Conservation (phyloP, 2,329 filamentous ascomycete genomes). For the Leptographium wingfieldii region DNA sequence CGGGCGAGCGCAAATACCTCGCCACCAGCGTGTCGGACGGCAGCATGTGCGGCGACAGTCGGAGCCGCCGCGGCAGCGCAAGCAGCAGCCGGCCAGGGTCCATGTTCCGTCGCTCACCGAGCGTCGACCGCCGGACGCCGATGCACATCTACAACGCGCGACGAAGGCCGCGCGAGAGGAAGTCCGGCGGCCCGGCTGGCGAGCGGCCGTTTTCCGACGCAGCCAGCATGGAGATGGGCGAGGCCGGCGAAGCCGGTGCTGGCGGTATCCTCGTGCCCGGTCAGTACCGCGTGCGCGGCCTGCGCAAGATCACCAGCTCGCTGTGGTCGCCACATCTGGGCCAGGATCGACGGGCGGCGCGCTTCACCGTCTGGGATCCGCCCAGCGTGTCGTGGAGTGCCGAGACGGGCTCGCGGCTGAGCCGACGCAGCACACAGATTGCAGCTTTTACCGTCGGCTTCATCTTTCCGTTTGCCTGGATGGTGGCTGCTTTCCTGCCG, state of each 20-base stretch:
- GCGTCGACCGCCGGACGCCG: constrained; percentile 34
- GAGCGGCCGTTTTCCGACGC: constrained; percentile 17
- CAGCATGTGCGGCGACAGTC: constrained; percentile 24
- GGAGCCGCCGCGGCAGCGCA: background rate
- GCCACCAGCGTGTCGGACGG: constrained; percentile 29
- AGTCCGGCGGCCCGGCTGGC: background rate
- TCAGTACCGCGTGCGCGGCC: constrained; percentile 12
- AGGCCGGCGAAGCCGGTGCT: background rate
- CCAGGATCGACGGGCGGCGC: constrained; percentile 45
- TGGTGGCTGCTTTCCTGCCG: constrained; percentile 63
- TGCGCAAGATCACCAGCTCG: constrained; percentile 40
- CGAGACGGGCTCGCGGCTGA: constrained; percentile 42
- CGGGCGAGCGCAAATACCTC: constrained; percentile 45
- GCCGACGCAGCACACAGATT: constrained; percentile 61
- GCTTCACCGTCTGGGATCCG: constrained; percentile 57
- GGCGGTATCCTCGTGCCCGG: background rate
- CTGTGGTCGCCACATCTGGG: constrained; percentile 65
- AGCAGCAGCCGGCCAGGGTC: constrained; percentile 29
- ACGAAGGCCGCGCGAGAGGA: constrained; percentile 24
- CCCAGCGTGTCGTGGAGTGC: constrained; percentile 55
- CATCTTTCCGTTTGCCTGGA: constrained; percentile 69
- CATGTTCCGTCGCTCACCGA: constrained; percentile 32
- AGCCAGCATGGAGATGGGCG: constrained; percentile 31
- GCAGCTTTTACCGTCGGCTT: constrained; percentile 67
- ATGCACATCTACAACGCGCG: constrained; percentile 32